Base-by-base conservation (phyloP, 768 basidiomycete species). In the Pisolithus microcarpus region DNA sequence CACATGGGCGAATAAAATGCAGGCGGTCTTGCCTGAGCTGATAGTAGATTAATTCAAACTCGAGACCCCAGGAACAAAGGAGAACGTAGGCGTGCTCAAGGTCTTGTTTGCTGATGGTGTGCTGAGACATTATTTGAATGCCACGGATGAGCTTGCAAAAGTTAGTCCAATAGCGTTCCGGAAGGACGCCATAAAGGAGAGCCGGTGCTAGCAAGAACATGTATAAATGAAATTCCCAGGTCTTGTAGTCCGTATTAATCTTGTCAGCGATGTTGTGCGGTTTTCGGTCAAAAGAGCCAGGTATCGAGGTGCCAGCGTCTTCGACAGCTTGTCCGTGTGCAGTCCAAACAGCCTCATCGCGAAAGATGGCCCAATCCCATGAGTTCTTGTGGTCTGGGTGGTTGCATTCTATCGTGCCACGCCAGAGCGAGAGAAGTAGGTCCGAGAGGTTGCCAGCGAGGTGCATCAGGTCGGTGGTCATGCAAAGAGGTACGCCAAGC, bases 401-500 rank as follows among this genome's bases (percentile, higher is more conserved):
- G 4, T 38, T 46, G 24, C 49, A 52, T 5, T 53, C 45, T 1
- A 60, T 50, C 7, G 43, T 53, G 13, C 58, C 54, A 5, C 43
- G 43, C 58, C 58, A 60, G 1, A 60, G 47, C 7, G 40, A 18
- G 9, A 60, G 5, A 16, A 50, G 39, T 4, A 67, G 59, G 3
- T 66, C 58, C 1, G 52, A 53, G 16, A 66, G 38, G 43, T 70
- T 70, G 4, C 68, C 49, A 7, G 49, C 30, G 2, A 69, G 58
- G 44, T 72, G 71, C 70, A 72, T 71, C 10, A 65, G 46, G 48
- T 72, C 66, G 10, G 62, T 56, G 1, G 61, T 43, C 54, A 74
- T 74, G 34, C 62, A 61, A 0, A 37, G 30, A 2, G 75, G 72
- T 10, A 72, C 51, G 0, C 56, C 53, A 11, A 73, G 58, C 0